phyloP scores from a whole-genome alignment of 495 filamentous ascomycete genomes.

The Pyronema domesticum region DNA sequence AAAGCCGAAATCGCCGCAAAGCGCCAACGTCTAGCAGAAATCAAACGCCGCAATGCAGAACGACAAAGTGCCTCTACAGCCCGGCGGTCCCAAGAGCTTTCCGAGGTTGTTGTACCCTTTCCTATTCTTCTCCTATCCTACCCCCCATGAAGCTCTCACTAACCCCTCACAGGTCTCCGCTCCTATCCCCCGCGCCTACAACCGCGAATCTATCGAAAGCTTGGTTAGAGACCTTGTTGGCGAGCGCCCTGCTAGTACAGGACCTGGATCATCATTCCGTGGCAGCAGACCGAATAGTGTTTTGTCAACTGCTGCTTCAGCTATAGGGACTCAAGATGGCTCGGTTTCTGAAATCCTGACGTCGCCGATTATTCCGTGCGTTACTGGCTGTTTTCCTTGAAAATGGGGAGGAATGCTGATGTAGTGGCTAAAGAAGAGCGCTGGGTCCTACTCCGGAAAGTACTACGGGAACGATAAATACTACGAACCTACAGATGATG shows the following conservation, averaged over 20 bases:
- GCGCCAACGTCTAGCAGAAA: slow-evolving; percentile 81
- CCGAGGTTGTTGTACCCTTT: slow-evolving; percentile 18
- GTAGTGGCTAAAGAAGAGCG: not conserved
- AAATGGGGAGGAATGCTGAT: not conserved
- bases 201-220: slow-evolving; percentile 62
- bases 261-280: slow-evolving; percentile 47
- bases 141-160: slow-evolving; percentile 20
- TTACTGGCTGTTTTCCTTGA: not conserved
- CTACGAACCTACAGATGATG: slow-evolving; percentile 22
- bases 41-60: slow-evolving; percentile 55
- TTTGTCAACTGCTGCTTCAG: slow-evolving; percentile 27
- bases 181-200: slow-evolving; percentile 42
- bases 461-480: slow-evolving; percentile 1
- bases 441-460: slow-evolving; percentile 5
- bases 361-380: slow-evolving; percentile 22
- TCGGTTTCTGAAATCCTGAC: slow-evolving; percentile 12
- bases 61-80: slow-evolving; percentile 16
- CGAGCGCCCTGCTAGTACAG: slow-evolving; percentile 55
- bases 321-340: not conserved
- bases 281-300: slow-evolving; percentile 75
- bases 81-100: slow-evolving; percentile 33
- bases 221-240: slow-evolving; percentile 65
- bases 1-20: slow-evolving; percentile 90
- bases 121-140: not conserved
- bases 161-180: slow-evolving; percentile 23